Evolutionary conservation across 495 filamentous ascomycete species (phyloP).

Genomic region (Tuber aestivum): DNA sequence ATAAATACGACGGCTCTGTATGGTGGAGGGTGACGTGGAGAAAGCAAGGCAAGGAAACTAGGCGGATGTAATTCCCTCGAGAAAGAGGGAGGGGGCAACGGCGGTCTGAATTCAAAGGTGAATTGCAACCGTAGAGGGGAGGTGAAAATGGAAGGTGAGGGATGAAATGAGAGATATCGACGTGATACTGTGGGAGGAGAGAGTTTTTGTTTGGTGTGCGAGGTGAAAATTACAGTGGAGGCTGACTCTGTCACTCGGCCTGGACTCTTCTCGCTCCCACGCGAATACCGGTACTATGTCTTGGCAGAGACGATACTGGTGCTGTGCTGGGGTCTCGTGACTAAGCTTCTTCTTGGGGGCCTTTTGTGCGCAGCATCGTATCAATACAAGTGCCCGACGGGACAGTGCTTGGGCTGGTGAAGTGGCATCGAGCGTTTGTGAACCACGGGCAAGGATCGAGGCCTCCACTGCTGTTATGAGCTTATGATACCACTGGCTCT

Average conservation of each 20-base stretch:
- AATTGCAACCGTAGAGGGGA: not conserved
- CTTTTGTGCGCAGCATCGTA: not conserved
- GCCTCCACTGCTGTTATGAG: not conserved
- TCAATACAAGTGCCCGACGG: not conserved
- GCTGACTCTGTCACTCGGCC: not conserved
- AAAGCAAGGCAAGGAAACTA: not conserved
- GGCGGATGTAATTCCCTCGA: not conserved
- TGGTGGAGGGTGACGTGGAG: slow-evolving; percentile 3
- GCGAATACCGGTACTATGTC: not conserved
- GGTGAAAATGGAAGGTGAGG: not conserved
- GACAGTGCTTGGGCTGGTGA: not conserved
- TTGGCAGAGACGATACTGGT: not conserved
- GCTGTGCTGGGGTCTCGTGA: not conserved
- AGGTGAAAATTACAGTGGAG: not conserved
- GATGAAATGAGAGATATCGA: not conserved
- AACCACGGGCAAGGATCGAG: not conserved
- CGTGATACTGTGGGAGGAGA: not conserved
- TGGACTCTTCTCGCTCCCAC: not conserved
- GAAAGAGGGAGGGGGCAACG: no score
- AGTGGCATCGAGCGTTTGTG: not conserved
- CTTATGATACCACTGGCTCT: not conserved
- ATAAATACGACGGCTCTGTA: not conserved
- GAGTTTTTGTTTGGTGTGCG: not conserved
- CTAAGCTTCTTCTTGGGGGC: not conserved
- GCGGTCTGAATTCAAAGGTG: not conserved